Conservation (phyloP, 768 basidiomycete genomes). For the Termitomyces sp. region DNA sequence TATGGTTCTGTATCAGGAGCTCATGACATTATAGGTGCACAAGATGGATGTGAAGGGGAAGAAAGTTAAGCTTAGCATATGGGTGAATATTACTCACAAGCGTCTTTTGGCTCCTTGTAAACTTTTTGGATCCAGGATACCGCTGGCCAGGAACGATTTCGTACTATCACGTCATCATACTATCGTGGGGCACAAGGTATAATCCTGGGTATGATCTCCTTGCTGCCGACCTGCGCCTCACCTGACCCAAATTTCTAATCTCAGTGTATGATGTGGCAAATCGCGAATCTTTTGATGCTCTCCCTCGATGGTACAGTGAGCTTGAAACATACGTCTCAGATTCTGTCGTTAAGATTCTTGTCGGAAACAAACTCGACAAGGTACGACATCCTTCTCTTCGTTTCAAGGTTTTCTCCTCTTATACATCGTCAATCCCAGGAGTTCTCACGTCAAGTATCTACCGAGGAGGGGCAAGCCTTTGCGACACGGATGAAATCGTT, state of each 20-base stretch:
- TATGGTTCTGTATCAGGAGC: neutral
- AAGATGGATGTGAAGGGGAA: conserved; percentile 82
- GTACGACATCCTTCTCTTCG: conserved; percentile 25
- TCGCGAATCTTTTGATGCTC: conserved; percentile 87
- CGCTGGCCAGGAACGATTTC: conserved; percentile 94
- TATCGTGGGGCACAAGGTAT: conserved; percentile 88
- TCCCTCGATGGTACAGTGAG: conserved; percentile 91
- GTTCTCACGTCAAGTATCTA: conserved; percentile 83
- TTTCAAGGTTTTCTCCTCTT: neutral
- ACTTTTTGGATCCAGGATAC: conserved; percentile 59
- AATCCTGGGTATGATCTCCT: conserved; percentile 51
- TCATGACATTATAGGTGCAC: conserved; percentile 53
- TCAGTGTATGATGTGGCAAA: conserved; percentile 94
- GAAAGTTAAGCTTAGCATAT: conserved; percentile 92
- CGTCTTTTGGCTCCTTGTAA: neutral
- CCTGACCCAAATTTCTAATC: neutral
- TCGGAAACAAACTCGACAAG: conserved; percentile 95
- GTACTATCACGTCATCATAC: conserved; percentile 93
- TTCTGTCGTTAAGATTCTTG: conserved; percentile 89
- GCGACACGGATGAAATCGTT: conserved; percentile 77
- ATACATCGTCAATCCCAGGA: conserved; percentile 44
- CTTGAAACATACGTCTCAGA: conserved; percentile 88
- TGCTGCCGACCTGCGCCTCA: neutral
- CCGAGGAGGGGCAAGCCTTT: conserved; percentile 72
- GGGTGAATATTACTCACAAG: conserved; percentile 56